These are phyloP conservation scores for Metarhizium brunneum DNA, from an alignment of 2,329 filamentous ascomycete genomes.

Conservation along the genomic window DNA sequence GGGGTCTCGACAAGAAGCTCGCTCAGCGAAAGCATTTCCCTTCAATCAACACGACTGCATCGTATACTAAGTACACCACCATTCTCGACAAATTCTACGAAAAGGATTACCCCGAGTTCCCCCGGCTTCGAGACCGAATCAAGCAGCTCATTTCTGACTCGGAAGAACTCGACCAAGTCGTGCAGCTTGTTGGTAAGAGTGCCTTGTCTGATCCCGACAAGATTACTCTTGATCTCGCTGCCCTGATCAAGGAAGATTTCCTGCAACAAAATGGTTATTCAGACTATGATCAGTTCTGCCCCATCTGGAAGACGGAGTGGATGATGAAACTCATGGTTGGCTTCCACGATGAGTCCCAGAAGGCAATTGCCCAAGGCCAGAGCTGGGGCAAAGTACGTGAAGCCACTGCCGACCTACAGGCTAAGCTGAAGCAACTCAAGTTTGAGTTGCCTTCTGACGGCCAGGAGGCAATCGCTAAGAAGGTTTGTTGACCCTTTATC, in stretches of 20 bases:
- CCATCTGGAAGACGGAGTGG: slow-evolving; percentile 99
- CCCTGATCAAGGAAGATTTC: slow-evolving; percentile 95
- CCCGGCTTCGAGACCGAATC: slow-evolving; percentile 83
- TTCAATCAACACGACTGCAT: slow-evolving; percentile 88
- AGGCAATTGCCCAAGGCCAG: slow-evolving; percentile 84
- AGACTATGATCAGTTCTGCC: slow-evolving; percentile 98
- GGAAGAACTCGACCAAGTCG: slow-evolving; percentile 95
- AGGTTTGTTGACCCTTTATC: slow-evolving; percentile 43
- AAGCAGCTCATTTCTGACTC: slow-evolving; percentile 89
- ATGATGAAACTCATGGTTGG: slow-evolving; percentile 99
- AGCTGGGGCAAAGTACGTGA: slow-evolving; percentile 91
- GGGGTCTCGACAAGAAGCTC: slow-evolving; percentile 99
- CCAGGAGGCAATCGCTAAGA: slow-evolving; percentile 72
- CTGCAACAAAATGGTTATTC: slow-evolving; percentile 98
- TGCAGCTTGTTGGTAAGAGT: slow-evolving; percentile 96
- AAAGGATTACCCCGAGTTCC: slow-evolving; percentile 90
- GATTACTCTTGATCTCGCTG: slow-evolving; percentile 90
- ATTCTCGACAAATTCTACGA: slow-evolving; percentile 90
- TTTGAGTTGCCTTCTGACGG: slow-evolving; percentile 88
- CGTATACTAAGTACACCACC: slow-evolving; percentile 93
- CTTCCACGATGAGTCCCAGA: slow-evolving; percentile 96
- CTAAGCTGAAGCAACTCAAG: slow-evolving; percentile 82
- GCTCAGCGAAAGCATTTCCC: slow-evolving; percentile 99
- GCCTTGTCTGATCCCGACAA: slow-evolving; percentile 95
- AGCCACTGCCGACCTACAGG: slow-evolving; percentile 78